phyloP scores from a whole-genome alignment of 148 eudicot species.

The Nepenthes gracilis region DNA sequence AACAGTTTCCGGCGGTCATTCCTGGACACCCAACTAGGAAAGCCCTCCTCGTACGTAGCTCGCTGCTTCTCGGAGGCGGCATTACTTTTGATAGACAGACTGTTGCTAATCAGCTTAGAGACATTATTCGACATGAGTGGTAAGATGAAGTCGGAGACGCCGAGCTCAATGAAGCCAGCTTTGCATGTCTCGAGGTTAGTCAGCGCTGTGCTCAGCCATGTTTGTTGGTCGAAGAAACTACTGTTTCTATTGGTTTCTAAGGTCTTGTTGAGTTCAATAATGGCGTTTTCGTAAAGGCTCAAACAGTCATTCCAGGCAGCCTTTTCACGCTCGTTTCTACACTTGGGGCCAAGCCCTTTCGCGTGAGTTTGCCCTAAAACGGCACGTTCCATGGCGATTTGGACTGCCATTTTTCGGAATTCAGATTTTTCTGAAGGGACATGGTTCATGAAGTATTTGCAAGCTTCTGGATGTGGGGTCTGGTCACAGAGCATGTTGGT shows the following conservation, averaged over 20 bases:
- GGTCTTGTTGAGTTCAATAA: constrained; percentile 24
- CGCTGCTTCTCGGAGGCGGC: not conserved
- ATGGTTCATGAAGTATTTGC: not conserved
- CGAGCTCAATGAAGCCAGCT: constrained; percentile 4
- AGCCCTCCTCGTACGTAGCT: constrained; percentile 12
- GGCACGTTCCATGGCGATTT: constrained; percentile 26
- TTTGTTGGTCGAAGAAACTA: constrained; percentile 5
- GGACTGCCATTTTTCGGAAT: constrained; percentile 25
- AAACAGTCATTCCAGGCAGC: constrained; percentile 25
- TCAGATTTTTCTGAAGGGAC: constrained; percentile 3
- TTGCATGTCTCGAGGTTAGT: constrained; percentile 10
- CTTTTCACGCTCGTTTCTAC: constrained; percentile 13
- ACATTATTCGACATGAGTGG: constrained; percentile 18
- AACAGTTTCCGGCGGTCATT: constrained; percentile 25
- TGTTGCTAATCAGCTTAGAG: constrained; percentile 37
- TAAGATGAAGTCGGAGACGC: constrained; percentile 2
- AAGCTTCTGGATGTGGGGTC: not conserved
- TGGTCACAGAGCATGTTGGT: not conserved
- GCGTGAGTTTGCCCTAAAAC: constrained; percentile 10
- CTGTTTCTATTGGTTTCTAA: constrained; percentile 6
- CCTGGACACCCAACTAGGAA: constrained; percentile 29
- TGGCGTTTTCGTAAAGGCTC: constrained; percentile 20
- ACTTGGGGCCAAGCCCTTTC: constrained; percentile 6
- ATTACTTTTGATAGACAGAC: constrained; percentile 18
- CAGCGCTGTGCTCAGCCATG: constrained; percentile 5